phyloP scores from a whole-genome alignment of 2,329 filamentous ascomycete genomes.

The Clarireedia monteithiana region DNA sequence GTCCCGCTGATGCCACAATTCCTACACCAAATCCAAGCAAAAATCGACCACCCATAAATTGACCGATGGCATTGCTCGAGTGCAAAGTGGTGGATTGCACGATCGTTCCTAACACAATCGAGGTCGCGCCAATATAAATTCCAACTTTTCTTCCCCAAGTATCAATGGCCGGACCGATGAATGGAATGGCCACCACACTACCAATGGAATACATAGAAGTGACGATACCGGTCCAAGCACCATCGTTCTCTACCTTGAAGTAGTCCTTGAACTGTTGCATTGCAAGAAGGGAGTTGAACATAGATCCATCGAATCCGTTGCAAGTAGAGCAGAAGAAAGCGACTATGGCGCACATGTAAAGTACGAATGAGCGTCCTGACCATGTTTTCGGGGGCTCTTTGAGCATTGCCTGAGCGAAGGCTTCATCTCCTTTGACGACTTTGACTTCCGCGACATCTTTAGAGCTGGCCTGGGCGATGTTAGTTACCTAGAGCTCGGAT shows the following conservation, averaged over 20 bases:
- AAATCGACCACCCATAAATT: slow-evolving; percentile 48
- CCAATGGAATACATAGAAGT: slow-evolving; percentile 44
- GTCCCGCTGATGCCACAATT: slow-evolving; percentile 37
- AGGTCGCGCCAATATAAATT: slow-evolving; percentile 36
- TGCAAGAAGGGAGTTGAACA: slow-evolving; percentile 40
- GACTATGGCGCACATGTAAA: slow-evolving; percentile 37
- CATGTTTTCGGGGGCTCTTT: slow-evolving; percentile 41
- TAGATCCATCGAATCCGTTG: slow-evolving; percentile 43
- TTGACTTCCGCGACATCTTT: slow-evolving; percentile 7
- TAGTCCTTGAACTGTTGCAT: slow-evolving; percentile 34
- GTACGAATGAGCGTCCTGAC: slow-evolving; percentile 30
- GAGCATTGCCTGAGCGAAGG: slow-evolving; percentile 43
- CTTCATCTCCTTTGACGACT: slow-evolving; percentile 36
- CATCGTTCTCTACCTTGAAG: slow-evolving; percentile 34
- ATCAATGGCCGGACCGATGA: slow-evolving; percentile 39
- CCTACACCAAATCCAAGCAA: slow-evolving; percentile 49
- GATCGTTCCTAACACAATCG: slow-evolving; percentile 38
- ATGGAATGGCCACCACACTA: slow-evolving; percentile 38
- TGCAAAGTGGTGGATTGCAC: slow-evolving; percentile 32
- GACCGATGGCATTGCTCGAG: slow-evolving; percentile 26
- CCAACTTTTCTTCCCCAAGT: slow-evolving; percentile 38
- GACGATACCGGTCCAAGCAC: slow-evolving; percentile 41
- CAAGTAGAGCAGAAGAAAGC: slow-evolving; percentile 42
- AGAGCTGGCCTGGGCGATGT: not conserved
- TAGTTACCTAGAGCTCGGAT: not conserved